These are phyloP conservation scores for Singerocomus inundabilis DNA, from an alignment of 1,284 basidiomycete genomes.

Conservation along the genomic window DNA sequence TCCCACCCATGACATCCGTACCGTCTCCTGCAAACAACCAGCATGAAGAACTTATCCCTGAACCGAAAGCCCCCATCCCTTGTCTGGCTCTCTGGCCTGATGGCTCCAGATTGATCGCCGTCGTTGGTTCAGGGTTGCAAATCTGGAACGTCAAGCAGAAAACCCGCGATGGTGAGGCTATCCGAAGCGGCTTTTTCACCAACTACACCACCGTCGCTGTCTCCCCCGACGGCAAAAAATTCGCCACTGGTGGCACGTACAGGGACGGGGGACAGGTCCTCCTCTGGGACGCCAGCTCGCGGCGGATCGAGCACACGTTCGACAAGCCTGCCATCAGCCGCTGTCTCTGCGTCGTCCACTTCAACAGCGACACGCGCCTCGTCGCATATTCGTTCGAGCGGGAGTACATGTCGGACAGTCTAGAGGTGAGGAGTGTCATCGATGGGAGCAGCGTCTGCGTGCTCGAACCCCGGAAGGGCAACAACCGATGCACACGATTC, in stretches of 20 bases:
- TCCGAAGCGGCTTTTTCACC: conserved; percentile 28
- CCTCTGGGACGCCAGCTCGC: conserved; percentile 22
- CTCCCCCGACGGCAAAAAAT: conserved; percentile 27
- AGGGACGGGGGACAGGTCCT: conserved; percentile 26
- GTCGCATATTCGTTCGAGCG: conserved; percentile 26
- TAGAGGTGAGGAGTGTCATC: conserved; percentile 18
- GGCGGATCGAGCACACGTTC: conserved; percentile 27
- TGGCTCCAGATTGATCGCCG: conserved; percentile 26
- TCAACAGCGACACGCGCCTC: conserved; percentile 19
- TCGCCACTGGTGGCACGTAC: conserved; percentile 26
- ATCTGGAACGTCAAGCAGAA: conserved; percentile 26
- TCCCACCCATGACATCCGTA: conserved; percentile 15
- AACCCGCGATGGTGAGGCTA: conserved; percentile 21
- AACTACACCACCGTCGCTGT: conserved; percentile 26
- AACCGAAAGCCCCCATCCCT: conserved; percentile 19
- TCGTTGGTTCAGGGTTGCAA: conserved; percentile 28
- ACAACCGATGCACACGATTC: conserved; percentile 30
- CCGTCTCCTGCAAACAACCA: conserved; percentile 7
- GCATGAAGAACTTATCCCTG: conserved; percentile 20
- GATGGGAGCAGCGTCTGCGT: conserved; percentile 17
- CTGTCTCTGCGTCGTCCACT: conserved; percentile 25
- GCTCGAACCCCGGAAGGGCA: conserved; percentile 27
- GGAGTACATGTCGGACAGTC: conserved; percentile 28
- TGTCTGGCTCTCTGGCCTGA: conserved; percentile 29
- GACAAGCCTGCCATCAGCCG: conserved; percentile 25